These are phyloP conservation scores for Asterochloris sp. DNA, from an alignment of 139 green algal genomes.

Conservation along the genomic window DNA sequence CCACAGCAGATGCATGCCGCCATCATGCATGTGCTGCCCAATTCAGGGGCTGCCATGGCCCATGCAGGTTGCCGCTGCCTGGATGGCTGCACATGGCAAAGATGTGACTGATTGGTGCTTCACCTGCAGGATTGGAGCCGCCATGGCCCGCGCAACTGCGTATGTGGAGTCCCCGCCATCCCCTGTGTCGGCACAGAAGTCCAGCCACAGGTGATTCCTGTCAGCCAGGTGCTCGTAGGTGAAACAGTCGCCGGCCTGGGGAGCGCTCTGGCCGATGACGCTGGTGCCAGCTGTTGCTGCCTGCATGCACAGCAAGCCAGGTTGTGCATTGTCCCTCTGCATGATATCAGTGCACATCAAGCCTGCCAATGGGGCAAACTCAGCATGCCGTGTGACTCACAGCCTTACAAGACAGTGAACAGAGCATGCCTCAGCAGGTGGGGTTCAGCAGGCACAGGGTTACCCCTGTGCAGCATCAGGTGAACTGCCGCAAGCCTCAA, in stretches of 20 bases:
- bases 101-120: neutral
- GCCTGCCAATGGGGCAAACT: neutral
- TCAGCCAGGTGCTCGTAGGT: slow-evolving; percentile 76
- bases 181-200: slow-evolving; percentile 86
- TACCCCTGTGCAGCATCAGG: too few species aligned
- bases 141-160: slow-evolving; percentile 68
- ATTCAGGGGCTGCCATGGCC: too few species aligned
- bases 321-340: neutral
- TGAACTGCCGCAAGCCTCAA: too few species aligned
- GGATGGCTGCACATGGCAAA: neutral
- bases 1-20: too few species aligned
- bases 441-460: neutral
- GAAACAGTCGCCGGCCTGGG: slow-evolving; percentile 79
- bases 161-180: slow-evolving; percentile 88
- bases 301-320: neutral
- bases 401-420: neutral
- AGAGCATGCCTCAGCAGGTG: neutral
- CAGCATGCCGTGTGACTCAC: neutral
- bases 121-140: slow-evolving; percentile 46
- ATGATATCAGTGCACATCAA: neutral
- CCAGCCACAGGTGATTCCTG: slow-evolving; percentile 71
- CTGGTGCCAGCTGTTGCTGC: slow-evolving; percentile 19
- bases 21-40: too few species aligned
- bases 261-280: slow-evolving; percentile 1
- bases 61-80: too few species aligned